phyloP scores from a whole-genome alignment of 202 grass and related monocot genomes.

The Thinopyrum obtusiflorum region DNA sequence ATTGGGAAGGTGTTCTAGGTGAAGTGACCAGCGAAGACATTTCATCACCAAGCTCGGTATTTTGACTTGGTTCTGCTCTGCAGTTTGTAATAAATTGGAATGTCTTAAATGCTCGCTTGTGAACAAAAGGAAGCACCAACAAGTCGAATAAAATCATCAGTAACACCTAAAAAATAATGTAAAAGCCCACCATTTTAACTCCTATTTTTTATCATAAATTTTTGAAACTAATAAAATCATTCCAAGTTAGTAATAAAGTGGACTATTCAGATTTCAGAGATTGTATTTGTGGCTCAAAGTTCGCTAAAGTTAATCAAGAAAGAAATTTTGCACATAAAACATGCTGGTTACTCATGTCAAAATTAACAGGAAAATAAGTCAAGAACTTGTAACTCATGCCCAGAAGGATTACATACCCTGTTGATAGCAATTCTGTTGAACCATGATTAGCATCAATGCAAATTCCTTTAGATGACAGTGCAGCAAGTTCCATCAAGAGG shows the following conservation, averaged over 20 bases:
- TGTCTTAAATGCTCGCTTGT: neutral
- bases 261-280: neutral
- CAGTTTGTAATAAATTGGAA: neutral
- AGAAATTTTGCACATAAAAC: neutral
- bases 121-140: neutral
- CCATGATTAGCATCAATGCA: slow-evolving; percentile 40
- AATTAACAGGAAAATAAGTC: slow-evolving; percentile 20
- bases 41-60: slow-evolving; percentile 49
- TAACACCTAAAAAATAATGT: neutral
- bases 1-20: slow-evolving; percentile 38
- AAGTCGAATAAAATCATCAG: neutral
- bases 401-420: slow-evolving; percentile 42
- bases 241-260: neutral
- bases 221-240: neutral
- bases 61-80: slow-evolving; percentile 27
- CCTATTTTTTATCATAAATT: neutral
- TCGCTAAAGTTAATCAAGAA: neutral
- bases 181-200: neutral
- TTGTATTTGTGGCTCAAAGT: neutral
- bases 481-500: slow-evolving; percentile 86
- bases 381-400: neutral
- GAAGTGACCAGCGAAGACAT: slow-evolving; percentile 57
- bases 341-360: neutral
- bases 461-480: slow-evolving; percentile 87
- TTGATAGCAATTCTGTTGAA: slow-evolving; percentile 49